A percentile compares a stretch with the other conserved stretches of the same genome.
These are phyloP conservation scores for Suhomyces kilbournensis DNA, from an alignment of 805 yeast species.

Conservation along the genomic window DNA sequence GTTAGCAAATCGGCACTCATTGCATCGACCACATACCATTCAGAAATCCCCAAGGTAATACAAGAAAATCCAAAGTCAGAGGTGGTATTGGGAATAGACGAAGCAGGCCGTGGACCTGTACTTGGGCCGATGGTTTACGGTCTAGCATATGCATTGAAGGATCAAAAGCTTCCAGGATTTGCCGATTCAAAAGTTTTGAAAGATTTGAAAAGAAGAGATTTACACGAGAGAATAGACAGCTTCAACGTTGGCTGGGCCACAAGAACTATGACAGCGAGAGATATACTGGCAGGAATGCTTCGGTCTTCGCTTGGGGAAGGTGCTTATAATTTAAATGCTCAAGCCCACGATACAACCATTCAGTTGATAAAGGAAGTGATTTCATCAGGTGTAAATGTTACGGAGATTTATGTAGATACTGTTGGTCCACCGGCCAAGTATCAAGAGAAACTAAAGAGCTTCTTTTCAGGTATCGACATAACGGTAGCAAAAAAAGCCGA, in stretches of 20 bases:
- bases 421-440: constrained; percentile 93
- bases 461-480: constrained; percentile 68
- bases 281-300: constrained; percentile 87
- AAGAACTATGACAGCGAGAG: constrained; percentile 78
- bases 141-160: constrained; percentile 66
- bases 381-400: constrained; percentile 58
- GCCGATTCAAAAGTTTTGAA: constrained; percentile 90
- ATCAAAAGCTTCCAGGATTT: constrained; percentile 62
- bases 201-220: constrained; percentile 60
- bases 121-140: constrained; percentile 98
- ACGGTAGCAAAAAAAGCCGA: constrained; percentile 96
- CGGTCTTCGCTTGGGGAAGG: constrained; percentile 49
- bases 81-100: constrained; percentile 86
- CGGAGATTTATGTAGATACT: constrained; percentile 84
- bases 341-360: constrained; percentile 95
- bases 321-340: constrained; percentile 80
- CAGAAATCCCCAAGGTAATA: constrained; percentile 47
- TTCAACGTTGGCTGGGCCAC: constrained; percentile 86
- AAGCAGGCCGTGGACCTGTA: constrained; percentile 98
- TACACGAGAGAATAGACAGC: constrained; percentile 51
- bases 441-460: constrained; percentile 64
- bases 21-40: constrained; percentile 46
- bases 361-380: constrained; percentile 65
- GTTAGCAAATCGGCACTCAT: constrained; percentile 24
- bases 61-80: constrained; percentile 30